These are phyloP conservation scores for Arthroderma sp. DNA, from an alignment of 2,329 filamentous ascomycete species.

Conservation along the genomic window DNA sequence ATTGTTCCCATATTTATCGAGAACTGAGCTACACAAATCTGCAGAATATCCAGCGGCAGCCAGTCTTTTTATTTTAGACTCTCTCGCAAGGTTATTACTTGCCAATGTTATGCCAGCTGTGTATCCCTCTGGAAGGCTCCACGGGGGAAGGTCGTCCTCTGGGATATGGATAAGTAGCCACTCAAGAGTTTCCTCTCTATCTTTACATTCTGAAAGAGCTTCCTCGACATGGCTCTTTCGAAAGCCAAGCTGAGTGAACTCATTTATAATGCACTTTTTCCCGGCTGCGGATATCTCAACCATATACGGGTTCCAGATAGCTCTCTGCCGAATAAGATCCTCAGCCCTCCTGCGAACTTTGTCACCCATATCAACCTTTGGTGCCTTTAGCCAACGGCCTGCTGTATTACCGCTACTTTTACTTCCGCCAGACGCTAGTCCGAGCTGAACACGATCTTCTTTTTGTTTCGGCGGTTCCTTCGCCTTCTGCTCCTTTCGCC, in stretches of 20 bases:
- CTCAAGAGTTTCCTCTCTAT: slow-evolving; percentile 82
- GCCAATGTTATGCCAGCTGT: slow-evolving; percentile 79
- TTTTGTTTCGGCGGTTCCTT: slow-evolving; percentile 46
- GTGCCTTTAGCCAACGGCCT: slow-evolving; percentile 58
- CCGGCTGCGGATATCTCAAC: slow-evolving; percentile 51
- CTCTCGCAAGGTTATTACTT: slow-evolving; percentile 65
- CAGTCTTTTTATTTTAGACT: slow-evolving; percentile 71
- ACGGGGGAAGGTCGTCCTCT: slow-evolving; percentile 86
- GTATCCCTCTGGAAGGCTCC: slow-evolving; percentile 86
- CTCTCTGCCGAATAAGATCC: slow-evolving; percentile 60
- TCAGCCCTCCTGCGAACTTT: slow-evolving; percentile 70
- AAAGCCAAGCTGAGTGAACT: slow-evolving; percentile 70
- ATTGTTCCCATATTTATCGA: slow-evolving; percentile 57
- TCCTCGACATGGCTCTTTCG: slow-evolving; percentile 82
- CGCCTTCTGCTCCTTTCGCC: slow-evolving; percentile 55
- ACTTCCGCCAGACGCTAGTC: slow-evolving; percentile 27
- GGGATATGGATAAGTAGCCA: slow-evolving; percentile 96
- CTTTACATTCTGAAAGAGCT: slow-evolving; percentile 75
- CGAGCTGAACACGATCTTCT: slow-evolving; percentile 45
- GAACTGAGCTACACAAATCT: slow-evolving; percentile 68
- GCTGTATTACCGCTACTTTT: slow-evolving; percentile 18
- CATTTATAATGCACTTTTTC: slow-evolving; percentile 52
- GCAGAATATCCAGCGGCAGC: slow-evolving; percentile 70
- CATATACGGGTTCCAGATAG: slow-evolving; percentile 75
- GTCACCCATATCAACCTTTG: slow-evolving; percentile 86